Evolutionary conservation across 179 eudicot genomes (phyloP).

Genomic region (Beta macrorhiza): DNA sequence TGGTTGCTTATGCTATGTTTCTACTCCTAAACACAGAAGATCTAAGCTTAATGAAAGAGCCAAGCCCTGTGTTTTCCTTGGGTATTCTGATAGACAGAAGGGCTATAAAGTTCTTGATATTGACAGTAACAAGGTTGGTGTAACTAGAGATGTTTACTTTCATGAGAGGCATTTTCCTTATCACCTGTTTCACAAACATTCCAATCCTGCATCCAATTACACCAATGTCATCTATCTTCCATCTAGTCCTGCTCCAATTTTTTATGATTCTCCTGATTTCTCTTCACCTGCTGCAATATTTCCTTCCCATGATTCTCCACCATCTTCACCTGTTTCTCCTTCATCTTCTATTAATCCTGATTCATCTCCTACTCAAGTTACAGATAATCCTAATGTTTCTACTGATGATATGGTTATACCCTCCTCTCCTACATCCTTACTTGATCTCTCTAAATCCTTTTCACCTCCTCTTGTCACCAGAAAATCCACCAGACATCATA

Average conservation of each 20-base stretch:
- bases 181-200: neutral
- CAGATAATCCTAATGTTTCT: too few relatives aligned
- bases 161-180: conserved; percentile 6
- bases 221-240: neutral
- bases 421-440: too few relatives aligned
- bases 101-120: neutral
- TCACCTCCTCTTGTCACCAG: too few relatives aligned
- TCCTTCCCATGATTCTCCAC: too few relatives aligned
- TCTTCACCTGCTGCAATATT: too few relatives aligned
- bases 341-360: too few relatives aligned
- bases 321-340: too few relatives aligned
- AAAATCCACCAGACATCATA: too few relatives aligned
- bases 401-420: too few relatives aligned
- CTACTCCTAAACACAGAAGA: neutral
- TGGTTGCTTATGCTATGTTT: neutral
- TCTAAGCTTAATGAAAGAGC: neutral
- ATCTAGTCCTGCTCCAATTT: neutral
- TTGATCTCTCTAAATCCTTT: too few relatives aligned
- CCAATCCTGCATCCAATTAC: neutral
- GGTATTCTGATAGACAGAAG: conserved; percentile 11
- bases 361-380: too few relatives aligned
- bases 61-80: neutral
- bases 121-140: neutral
- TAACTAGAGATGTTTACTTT: neutral
- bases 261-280: neutral